Percentiles rank a stretch among this genome's conserved stretches.
Conservation (phyloP, 148 eudicot species). For the Chenopodium berlandieri region DNA sequence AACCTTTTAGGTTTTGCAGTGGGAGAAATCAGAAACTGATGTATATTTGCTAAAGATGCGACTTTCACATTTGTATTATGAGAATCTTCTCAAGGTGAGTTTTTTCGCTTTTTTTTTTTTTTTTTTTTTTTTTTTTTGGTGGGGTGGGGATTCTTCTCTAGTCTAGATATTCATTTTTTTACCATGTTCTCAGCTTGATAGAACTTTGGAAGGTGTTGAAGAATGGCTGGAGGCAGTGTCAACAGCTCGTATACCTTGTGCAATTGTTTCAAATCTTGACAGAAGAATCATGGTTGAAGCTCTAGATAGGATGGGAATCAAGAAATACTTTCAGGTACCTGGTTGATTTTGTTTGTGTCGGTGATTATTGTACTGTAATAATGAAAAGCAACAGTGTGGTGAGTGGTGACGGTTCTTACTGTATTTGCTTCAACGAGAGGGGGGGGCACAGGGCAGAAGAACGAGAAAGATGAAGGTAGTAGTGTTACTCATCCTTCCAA, state of each 20-base stretch:
- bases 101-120: not conserved
- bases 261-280: constrained; percentile 87
- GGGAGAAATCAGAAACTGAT: constrained; percentile 57
- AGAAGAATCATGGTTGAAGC: constrained; percentile 67
- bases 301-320: constrained; percentile 73
- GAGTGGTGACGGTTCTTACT: not conserved
- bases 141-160: not conserved
- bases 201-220: constrained; percentile 73
- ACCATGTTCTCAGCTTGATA: constrained; percentile 55
- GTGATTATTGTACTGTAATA: not conserved
- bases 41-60: constrained; percentile 58
- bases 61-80: constrained; percentile 68
- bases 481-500: too few relatives aligned
- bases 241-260: constrained; percentile 88
- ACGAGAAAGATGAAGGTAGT: too few relatives aligned
- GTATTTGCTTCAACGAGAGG: too few relatives aligned
- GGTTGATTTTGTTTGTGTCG: not conserved
- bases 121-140: not conserved
- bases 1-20: constrained; percentile 55
- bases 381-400: constrained; percentile 1
- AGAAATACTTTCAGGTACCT: constrained; percentile 78
- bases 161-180: constrained; percentile 7
- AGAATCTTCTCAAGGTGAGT: constrained; percentile 70
- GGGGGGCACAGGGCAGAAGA: too few relatives aligned
- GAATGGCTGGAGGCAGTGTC: constrained; percentile 93